A percentile compares a stretch with the other conserved stretches of the same genome.
phyloP scores from a whole-genome alignment of 116 monocot species.

The Trichopus zeylanicus region DNA sequence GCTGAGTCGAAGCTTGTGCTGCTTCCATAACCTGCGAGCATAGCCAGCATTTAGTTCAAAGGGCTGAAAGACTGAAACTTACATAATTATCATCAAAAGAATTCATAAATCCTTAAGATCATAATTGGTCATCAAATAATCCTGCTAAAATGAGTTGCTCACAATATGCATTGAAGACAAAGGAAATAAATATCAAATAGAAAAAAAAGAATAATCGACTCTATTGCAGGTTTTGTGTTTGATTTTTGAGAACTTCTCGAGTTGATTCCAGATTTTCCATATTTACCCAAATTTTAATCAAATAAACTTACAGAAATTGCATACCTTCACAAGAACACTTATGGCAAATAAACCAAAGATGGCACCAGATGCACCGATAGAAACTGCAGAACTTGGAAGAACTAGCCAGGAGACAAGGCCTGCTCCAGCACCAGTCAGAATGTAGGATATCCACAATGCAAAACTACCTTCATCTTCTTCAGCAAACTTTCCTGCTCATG shows the following conservation, averaged over 20 bases:
- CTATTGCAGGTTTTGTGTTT: no score
- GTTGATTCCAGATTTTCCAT: no score
- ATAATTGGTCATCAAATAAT: not conserved
- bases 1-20: constrained; percentile 68
- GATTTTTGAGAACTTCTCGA: constrained; percentile 65
- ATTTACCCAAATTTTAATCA: not conserved
- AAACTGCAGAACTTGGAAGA: constrained; percentile 73
- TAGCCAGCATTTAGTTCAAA: not conserved
- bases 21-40: constrained; percentile 69
- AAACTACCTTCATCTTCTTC: constrained; percentile 97
- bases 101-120: no score
- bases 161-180: not conserved
- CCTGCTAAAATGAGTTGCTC: not conserved
- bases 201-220: no score
- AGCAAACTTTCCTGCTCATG: constrained; percentile 80
- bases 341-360: constrained; percentile 95
- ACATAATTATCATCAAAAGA: no score
- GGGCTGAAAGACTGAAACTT: no score
- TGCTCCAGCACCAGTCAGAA: constrained; percentile 88
- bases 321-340: constrained; percentile 94
- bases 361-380: constrained; percentile 94
- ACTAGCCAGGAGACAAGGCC: constrained; percentile 89
- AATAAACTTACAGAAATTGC: not conserved
- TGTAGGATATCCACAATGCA: constrained; percentile 92
- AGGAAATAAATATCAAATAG: no score